A percentile compares a stretch with the other conserved stretches of the same genome.
phyloP scores from a whole-genome alignment of 1,139 yeast species.

The Pneumocystis murina region DNA sequence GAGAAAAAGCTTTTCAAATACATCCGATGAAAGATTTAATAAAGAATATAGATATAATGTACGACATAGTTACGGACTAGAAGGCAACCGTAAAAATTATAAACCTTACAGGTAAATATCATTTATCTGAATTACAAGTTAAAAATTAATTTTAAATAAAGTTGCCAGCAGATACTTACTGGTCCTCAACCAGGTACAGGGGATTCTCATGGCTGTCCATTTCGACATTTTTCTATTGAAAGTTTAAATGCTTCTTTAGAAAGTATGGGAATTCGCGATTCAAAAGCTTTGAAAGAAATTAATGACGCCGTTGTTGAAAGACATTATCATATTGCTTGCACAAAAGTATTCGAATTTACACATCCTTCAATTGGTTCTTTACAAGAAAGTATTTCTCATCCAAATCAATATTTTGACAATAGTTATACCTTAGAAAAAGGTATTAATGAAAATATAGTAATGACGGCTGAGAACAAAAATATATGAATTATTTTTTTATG shows the following conservation, averaged over 20 bases:
- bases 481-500: neutral
- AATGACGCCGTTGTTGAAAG: slow-evolving; percentile 52
- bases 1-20: slow-evolving; percentile 55
- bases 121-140: neutral
- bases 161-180: slow-evolving; percentile 55
- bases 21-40: slow-evolving; percentile 60
- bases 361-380: slow-evolving; percentile 29
- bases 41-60: slow-evolving; percentile 80
- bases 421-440: neutral
- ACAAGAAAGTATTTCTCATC: slow-evolving; percentile 53
- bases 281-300: slow-evolving; percentile 40
- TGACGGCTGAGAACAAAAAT: neutral
- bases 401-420: slow-evolving; percentile 65
- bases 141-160: slow-evolving; percentile 22
- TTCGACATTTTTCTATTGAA: slow-evolving; percentile 56
- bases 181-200: slow-evolving; percentile 57
- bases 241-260: slow-evolving; percentile 40
- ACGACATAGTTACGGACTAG: slow-evolving; percentile 79
- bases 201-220: slow-evolving; percentile 88
- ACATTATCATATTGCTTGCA: slow-evolving; percentile 67
- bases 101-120: slow-evolving; percentile 38
- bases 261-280: slow-evolving; percentile 57
- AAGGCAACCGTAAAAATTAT: slow-evolving; percentile 76
- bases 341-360: slow-evolving; percentile 73
- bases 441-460: neutral